Evolutionary conservation across 768 basidiomycete species (phyloP), one percentile per base, ranked within the genome.

Genomic region (Sarcodon aspratus): DNA sequence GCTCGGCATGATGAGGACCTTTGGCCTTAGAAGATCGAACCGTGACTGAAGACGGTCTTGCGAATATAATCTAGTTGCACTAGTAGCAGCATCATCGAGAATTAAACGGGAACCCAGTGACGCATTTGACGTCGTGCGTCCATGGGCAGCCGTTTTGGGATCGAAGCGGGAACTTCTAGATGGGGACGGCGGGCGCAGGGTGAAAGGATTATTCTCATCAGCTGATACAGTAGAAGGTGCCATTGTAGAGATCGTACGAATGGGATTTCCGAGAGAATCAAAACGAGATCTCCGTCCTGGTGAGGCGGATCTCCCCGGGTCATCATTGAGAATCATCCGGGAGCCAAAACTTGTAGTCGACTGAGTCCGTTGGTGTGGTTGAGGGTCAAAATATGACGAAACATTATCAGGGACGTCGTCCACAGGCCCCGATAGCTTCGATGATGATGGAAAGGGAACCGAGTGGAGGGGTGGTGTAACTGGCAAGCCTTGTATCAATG

Each of bases 1-100:
- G 52, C 84, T 85, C 9, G 93, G 93, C 93, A 96, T 95, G 52
- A 96, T 80, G 42, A 96, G 80, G n/a, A 92, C 74, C 62, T 92
- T 92, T 1, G 93, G 93, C 17, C 92, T 75, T 55, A 95, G 71
- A 40, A 95, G 69, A 33, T 92, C 87, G 49, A 83, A 55, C 10
- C 85, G 84, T 9, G 87, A 89, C 57, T 79, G 81, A 15, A 72
- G 79, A 35, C 80, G 76, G 38, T 80, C 75, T 45, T 68, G 70
- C 17, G 69, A 65, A 27, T 64, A 61, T 3, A 62, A 55, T 34
- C 58, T 59, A 43, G 66, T 56, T 21, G 57, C 18, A 44, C 66
- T 66, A 11, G 62, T 54, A 51, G 67, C 64, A 33, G 57, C 57
- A 31, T 66, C 69, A 33, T 70, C 70, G 15, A 73, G 57, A 34